Evolutionary conservation across 768 basidiomycete genomes (phyloP), one percentile per base, ranked within the genome.

Genomic region (Xerocomus spinulosus): DNA sequence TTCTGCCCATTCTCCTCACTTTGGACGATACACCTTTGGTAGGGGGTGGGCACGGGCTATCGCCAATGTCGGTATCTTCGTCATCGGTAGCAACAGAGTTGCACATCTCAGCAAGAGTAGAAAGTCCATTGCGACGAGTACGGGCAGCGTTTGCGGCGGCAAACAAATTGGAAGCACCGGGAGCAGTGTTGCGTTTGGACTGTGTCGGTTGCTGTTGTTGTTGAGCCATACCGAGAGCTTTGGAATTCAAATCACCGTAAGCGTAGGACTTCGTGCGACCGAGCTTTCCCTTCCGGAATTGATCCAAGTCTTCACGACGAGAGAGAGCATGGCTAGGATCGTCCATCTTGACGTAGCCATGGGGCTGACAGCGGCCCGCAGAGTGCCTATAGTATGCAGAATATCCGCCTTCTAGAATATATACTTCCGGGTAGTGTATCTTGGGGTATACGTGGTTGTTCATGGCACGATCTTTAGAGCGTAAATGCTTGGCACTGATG

Each of bases 321-420:
- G 91, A 86, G 17, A 75, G 72, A 17, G 83, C 79, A 64, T 95
- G 84, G 37, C 76, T 77, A 2, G 93, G 93, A 64, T 97, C 93
- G 60, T 97, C 92, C 96, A 99, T 99, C 7, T 78, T 82, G 34
- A 95, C 84, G 61, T 99, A 99, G 1, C 78, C 85, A 15, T 70
- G 72, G 0, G 92, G 94, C 39, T 86, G 73, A 71, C 95, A 98
- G 37, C 84, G 85, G 25, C 69, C 63, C 2, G 80, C 71, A 43
- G 79, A 85, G 20, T 73, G 69, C 56, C 83, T 81, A 72, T 77
- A 96, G 72, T 92, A 98, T 35, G 82, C 79, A 56, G 83, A 91
- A 68, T 97, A 99, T 12, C 96, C 96, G 30, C 96, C 96, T 70
- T 96, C 91, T 8, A 99, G 80, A 57, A 99, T 81, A 71, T 98